These are phyloP conservation scores for Teunomyces stri DNA, from an alignment of 805 yeast genomes.

Conservation along the genomic window DNA sequence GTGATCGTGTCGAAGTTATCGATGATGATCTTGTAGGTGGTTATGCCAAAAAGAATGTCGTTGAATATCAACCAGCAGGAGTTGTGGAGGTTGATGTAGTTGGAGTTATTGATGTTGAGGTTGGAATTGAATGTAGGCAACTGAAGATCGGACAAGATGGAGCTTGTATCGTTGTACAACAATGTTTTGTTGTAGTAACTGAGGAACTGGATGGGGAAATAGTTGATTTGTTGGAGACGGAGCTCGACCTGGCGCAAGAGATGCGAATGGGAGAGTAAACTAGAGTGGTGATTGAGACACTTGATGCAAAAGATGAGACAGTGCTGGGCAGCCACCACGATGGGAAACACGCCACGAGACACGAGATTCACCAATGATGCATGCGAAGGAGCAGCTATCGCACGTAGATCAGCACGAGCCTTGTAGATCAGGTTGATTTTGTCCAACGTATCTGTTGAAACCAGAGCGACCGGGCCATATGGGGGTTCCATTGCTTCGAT, in stretches of 20 bases:
- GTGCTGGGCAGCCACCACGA: slow-evolving; percentile 15
- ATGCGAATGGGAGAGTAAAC: slow-evolving; percentile 47
- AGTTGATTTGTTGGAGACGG: slow-evolving; percentile 70
- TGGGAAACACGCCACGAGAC: slow-evolving; percentile 10
- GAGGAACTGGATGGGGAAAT: slow-evolving; percentile 75
- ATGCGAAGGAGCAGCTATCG: background rate
- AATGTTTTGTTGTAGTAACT: slow-evolving; percentile 46
- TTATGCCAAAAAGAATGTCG: slow-evolving; percentile 72
- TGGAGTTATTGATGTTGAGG: slow-evolving; percentile 41
- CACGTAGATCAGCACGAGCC: slow-evolving; percentile 10
- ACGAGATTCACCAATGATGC: background rate
- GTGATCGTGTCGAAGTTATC: slow-evolving; percentile 25
- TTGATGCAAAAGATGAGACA: slow-evolving; percentile 17
- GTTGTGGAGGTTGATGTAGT: slow-evolving; percentile 79
- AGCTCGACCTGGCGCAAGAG: slow-evolving; percentile 78
- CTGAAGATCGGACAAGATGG: slow-evolving; percentile 42
- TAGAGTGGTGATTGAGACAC: slow-evolving; percentile 27
- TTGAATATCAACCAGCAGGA: slow-evolving; percentile 84
- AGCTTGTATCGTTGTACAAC: slow-evolving; percentile 16
- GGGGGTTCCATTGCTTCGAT: slow-evolving; percentile 14
- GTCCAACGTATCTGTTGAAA: slow-evolving; percentile 26
- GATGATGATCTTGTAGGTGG: slow-evolving; percentile 48
- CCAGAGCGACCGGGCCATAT: slow-evolving; percentile 7
- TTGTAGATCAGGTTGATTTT: slow-evolving; percentile 30
- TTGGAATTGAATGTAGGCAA: slow-evolving; percentile 35